Base-by-base conservation (phyloP, 148 eudicot species). In the Rhododendron griersonianum region DNA sequence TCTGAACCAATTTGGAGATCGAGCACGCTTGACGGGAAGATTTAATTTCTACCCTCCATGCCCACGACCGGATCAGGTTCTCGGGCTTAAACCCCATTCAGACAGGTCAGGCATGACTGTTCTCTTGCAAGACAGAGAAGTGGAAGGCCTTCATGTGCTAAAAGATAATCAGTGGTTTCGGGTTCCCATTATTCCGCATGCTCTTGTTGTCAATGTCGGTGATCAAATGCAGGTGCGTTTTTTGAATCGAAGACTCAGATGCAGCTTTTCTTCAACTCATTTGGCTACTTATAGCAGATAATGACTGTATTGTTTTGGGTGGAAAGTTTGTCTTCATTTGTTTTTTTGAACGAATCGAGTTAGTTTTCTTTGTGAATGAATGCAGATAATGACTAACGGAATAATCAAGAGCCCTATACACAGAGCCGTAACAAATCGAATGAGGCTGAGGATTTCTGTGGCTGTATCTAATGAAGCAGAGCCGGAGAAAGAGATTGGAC, bases 121-220 rank as follows among this genome's bases (percentile, higher is more conserved):
- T 47, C 67, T 90, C 37, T 82, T 92, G 86, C 94, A 88, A 90
- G 92, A 91, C 83, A 81, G 41, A 25, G 81, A 89, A 28, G 94
- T 88, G n/a, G 85, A 86, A 86, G 92, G 91, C 81, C 94, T 92
- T 81, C 91, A 92, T 19, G 84, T 92, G 59, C 84, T 84, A 28
- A 92, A 87, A 86, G 91, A 91, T 61, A 91, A 84, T 48, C 76
- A 90, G 35, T 92, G 93, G 93, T 85, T 87, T 85, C 82, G 76
- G 67, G 92, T 91, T 71, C 91, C 92, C 25, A 83, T 90, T 37
- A 82, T 90, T 80, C 88, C 92, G 25, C 79, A 86, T 65, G 92
- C 93, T 67, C 86, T 90, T 19, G 86, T 91, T 50, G 85, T 91
- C 71, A 91, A 86, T 77, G 83, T 91, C 41, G 94, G 94, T 1